Conservation (phyloP, 2,329 filamentous ascomycete species). For the Xylaria sp. region DNA sequence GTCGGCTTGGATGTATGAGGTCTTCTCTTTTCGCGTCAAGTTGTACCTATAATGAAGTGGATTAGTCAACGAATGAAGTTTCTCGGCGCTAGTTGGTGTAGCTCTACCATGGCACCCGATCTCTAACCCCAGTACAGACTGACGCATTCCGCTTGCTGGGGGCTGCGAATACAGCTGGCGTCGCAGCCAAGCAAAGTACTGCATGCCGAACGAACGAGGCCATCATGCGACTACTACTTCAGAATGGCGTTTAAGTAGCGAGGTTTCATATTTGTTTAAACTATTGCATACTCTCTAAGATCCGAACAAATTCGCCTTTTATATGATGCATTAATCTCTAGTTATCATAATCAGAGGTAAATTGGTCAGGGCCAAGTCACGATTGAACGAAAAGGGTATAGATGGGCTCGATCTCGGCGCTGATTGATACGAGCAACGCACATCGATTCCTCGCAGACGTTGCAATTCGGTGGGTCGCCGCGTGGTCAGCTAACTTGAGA, state of each 20-base stretch:
- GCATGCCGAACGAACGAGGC: neutral
- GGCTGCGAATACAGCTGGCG: conserved; percentile 6
- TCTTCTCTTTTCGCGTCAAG: conserved; percentile 17
- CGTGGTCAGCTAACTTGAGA: neutral
- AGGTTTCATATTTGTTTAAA: too few species aligned
- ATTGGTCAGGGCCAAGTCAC: neutral
- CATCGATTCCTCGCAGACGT: neutral
- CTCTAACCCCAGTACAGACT: conserved; percentile 13
- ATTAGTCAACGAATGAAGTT: neutral
- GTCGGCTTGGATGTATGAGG: conserved; percentile 31
- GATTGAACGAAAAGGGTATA: neutral
- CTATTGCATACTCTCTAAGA: neutral
- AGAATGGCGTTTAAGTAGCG: neutral
- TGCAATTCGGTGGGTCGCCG: neutral
- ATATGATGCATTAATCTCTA: neutral
- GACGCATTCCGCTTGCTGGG: conserved; percentile 19
- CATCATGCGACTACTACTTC: neutral
- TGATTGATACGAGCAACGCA: neutral
- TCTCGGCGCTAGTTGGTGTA: neutral
- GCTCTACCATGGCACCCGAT: conserved; percentile 20
- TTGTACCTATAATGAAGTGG: neutral
- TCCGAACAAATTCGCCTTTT: neutral
- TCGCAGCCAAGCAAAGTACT: conserved; percentile 16
- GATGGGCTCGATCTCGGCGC: neutral
- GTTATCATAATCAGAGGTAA: neutral